Base-by-base conservation (phyloP, 2,329 filamentous ascomycete genomes). In the Aspergillus pseudoglaucus region DNA sequence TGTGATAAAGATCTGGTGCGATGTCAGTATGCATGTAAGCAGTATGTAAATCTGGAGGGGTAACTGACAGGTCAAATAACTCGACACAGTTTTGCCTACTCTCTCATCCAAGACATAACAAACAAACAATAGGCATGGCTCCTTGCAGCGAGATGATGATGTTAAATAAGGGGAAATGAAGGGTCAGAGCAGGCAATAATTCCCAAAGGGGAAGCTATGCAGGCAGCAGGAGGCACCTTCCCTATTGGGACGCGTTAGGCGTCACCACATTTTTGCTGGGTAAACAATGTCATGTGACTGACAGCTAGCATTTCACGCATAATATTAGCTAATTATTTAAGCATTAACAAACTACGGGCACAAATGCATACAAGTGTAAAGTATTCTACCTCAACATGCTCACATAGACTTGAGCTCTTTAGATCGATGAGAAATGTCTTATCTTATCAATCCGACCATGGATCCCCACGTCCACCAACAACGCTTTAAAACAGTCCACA, bases 281-380 rank as follows among this genome's bases (percentile, higher is more conserved):
- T 18, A 53, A 46, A 51, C 48, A 48, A 32, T n/a, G 33, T 47
- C 45, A 46, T 18, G 39, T 46, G 45, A 46, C 14, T 41, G 14
- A 8, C 10, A 30, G 12, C 14, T 42, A n/a, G 6, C 2, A 12
- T 20, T 5, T 18, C 18, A 15, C n/a, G n/a, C 9, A 30, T 12
- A 4, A 10, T 30, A n/a, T n/a, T n/a, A n/a, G 25, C 9, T 7
- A 12, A 4, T 12, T 30, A 30, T 30, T 30, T 10, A 12, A 30
- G 25, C 10, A 12, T 30, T 12, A n/a, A n/a, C n/a, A n/a, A n/a
- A n/a, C n/a, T n/a, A 12, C 25, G 12, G 25, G 25, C 4, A 30
- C 25, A 30, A 30, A 30, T 12, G 25, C 25, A 30, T 30, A 30
- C 25, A 30, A 27, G 10, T 12, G 9, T 9, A 27, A 30, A 30